Base-by-base conservation (phyloP, 768 basidiomycete genomes). In the Chalciporus pseudorubinellus region DNA sequence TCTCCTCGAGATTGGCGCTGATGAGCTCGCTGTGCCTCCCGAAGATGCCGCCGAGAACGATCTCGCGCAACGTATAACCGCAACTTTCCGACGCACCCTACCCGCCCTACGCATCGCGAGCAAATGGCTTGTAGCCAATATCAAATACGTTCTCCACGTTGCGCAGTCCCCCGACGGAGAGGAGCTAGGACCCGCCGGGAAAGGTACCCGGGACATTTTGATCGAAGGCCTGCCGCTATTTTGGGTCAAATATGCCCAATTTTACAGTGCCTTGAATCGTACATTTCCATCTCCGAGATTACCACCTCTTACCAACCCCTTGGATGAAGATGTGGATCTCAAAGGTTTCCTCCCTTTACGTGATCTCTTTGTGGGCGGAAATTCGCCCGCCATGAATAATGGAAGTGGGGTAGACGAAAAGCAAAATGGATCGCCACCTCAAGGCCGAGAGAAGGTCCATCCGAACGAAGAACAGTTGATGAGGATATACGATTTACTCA, bases 401-500 rank as follows among this genome's bases (percentile, higher is more conserved):
- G 63, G 51, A 28, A 65, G 60, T 42, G 65, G 62, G 7, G 57
- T 52, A 22, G 58, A 59, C 38, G 59, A 57, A 22, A 61, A 54
- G 22, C 61, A 24, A 59, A 72, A 52, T 61, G 65, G 40, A 47
- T 59, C 28, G 16, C 36, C 39, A n/a, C 36, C 57, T 57, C 52
- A 73, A 68, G 59, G 71, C 48, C 55, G 59, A 45, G 69, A 78
- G 55, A 77, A 75, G 31, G 80, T 81, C 1, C 87, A 98, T 72
- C 97, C 97, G 8, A 98, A 99, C 59, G 94, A 90, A 52, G 93
- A 95, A 73, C 90, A 95, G 59, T 71, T 99, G 39, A 95, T 98
- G 92, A 78, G 97, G 57, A 89, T 99, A 51, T 77, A 82, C 41
- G 95, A 97, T 70, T 72, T 97, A 38, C 73, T 94, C 42, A 70